Percentiles rank a stretch among this genome's conserved stretches.
Evolutionary conservation across 805 yeast genomes (phyloP).

Genomic region (Starmerella bombicola): DNA sequence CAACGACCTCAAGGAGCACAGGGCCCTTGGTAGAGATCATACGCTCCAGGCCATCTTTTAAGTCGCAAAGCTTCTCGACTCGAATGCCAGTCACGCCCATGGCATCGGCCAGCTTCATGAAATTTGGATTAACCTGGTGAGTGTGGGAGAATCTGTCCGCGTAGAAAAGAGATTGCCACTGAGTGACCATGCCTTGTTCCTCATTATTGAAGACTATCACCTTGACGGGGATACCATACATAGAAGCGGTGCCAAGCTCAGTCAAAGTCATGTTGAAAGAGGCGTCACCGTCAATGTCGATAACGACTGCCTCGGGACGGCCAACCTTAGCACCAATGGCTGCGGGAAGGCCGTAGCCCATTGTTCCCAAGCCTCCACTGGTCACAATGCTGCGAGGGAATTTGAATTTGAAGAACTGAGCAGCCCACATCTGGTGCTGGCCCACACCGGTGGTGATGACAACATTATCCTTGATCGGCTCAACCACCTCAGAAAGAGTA

Average conservation of each 20-base stretch:
- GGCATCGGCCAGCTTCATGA: constrained; percentile 82
- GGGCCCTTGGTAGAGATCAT: constrained; percentile 73
- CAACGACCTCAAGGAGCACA: constrained; percentile 75
- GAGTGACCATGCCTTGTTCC: constrained; percentile 99
- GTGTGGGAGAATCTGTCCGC: constrained; percentile 97
- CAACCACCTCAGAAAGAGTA: constrained; percentile 64
- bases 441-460: constrained; percentile 97
- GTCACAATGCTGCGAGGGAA: constrained; percentile 87
- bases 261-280: constrained; percentile 96
- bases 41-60: constrained; percentile 45
- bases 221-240: constrained; percentile 84
- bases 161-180: constrained; percentile 96
- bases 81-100: constrained; percentile 84
- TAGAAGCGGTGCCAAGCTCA: constrained; percentile 89
- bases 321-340: constrained; percentile 98
- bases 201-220: constrained; percentile 84
- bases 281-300: constrained; percentile 98
- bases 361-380: constrained; percentile 98
- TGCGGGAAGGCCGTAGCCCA: constrained; percentile 96
- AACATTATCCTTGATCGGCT: constrained; percentile 52
- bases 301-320: constrained; percentile 84
- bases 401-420: constrained; percentile 92
- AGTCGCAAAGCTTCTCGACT: constrained; percentile 54
- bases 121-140: constrained; percentile 90
- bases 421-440: constrained; percentile 99